Percentiles rank a stretch among this genome's conserved stretches.
These are phyloP conservation scores for Solanum piurae DNA, from an alignment of 257 asterid species.

Conservation along the genomic window DNA sequence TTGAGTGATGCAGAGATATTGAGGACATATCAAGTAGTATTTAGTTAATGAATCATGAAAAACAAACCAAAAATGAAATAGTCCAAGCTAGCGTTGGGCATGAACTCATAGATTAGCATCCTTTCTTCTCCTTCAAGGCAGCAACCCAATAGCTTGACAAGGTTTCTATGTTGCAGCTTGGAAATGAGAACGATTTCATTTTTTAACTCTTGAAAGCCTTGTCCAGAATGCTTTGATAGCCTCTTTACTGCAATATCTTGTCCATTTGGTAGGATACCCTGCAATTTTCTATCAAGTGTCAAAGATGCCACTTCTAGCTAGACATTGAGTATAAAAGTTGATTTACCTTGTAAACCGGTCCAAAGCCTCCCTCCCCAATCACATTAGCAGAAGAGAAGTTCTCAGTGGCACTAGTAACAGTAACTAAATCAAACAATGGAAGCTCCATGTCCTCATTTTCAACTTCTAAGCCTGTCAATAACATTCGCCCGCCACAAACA, in stretches of 20 bases:
- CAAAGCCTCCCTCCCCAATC: slow-evolving; percentile 14
- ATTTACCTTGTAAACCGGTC: slow-evolving; percentile 13
- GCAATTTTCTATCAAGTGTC: not conserved
- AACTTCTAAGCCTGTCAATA: not conserved
- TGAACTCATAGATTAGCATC: slow-evolving; percentile 9
- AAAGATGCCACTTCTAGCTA: not conserved
- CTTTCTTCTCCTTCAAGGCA: slow-evolving; percentile 4
- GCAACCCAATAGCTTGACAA: slow-evolving; percentile 9
- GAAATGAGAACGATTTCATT: slow-evolving; percentile 6
- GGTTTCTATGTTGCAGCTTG: slow-evolving; percentile 14
- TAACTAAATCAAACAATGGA: slow-evolving; percentile 1
- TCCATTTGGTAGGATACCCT: slow-evolving; percentile 4
- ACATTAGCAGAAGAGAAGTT: slow-evolving; percentile 5
- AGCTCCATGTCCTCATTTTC: not conserved
- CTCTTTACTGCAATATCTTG: slow-evolving; percentile 10
- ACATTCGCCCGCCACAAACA: not conserved
- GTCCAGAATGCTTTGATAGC: not conserved
- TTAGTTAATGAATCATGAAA: not conserved
- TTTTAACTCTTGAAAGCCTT: not conserved
- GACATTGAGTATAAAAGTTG: not conserved
- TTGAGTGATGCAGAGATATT: not conserved
- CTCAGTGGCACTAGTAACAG: not conserved
- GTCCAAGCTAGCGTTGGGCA: slow-evolving; percentile 13
- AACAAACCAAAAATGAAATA: slow-evolving; percentile 8
- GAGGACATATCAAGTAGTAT: not conserved